Percentiles rank a stretch among this genome's conserved stretches.
These are phyloP conservation scores for Neofusicoccum cordaticola DNA, from an alignment of 2,329 filamentous ascomycete genomes.

Conservation along the genomic window DNA sequence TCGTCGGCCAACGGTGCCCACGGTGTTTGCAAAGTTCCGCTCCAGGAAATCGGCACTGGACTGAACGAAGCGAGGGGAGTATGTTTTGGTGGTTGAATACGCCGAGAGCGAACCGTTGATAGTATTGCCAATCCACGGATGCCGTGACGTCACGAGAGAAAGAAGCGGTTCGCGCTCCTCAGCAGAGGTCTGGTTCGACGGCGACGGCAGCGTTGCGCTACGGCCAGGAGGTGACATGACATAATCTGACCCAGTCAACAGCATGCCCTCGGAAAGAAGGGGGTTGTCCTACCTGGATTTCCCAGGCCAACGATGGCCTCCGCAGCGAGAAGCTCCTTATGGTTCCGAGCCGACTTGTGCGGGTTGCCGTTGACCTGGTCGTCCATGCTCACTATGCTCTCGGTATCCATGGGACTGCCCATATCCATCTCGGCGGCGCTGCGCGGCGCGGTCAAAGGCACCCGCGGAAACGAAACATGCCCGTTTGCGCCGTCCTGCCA, in stretches of 20 bases:
- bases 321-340: slow-evolving; percentile 46
- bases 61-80: slow-evolving; percentile 80
- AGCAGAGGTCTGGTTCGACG: slow-evolving; percentile 38
- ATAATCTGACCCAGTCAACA: slow-evolving; percentile 36
- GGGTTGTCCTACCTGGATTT: slow-evolving; percentile 42
- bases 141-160: slow-evolving; percentile 80
- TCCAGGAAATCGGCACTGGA: slow-evolving; percentile 90
- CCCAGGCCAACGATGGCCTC: slow-evolving; percentile 51
- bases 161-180: slow-evolving; percentile 74
- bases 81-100: slow-evolving; percentile 85
- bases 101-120: slow-evolving; percentile 82
- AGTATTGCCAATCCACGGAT: slow-evolving; percentile 80
- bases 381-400: slow-evolving; percentile 41
- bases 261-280: not conserved
- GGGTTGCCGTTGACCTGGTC: slow-evolving; percentile 25
- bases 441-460: slow-evolving; percentile 30
- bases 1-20: slow-evolving; percentile 76
- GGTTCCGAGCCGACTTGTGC: slow-evolving; percentile 17
- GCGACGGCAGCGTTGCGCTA: slow-evolving; percentile 30
- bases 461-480: slow-evolving; percentile 28
- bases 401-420: slow-evolving; percentile 45
- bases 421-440: slow-evolving; percentile 34
- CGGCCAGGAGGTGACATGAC: slow-evolving; percentile 39
- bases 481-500: slow-evolving; percentile 25
- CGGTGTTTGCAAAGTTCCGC: slow-evolving; percentile 81